Conservation (phyloP, 768 basidiomycete genomes). For the Pleurotus eryngii region DNA sequence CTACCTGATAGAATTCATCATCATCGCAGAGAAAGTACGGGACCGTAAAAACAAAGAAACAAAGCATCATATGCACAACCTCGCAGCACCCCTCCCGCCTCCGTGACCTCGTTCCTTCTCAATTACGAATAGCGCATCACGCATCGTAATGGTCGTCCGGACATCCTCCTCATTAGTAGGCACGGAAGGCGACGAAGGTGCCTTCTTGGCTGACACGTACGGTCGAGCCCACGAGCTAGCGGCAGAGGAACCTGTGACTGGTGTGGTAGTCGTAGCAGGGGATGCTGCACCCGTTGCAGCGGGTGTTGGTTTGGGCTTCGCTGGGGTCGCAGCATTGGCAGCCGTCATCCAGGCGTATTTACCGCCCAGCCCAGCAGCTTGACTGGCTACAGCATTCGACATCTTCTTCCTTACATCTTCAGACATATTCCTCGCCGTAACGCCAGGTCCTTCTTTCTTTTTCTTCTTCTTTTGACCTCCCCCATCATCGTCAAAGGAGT, state of each 20-base stretch:
- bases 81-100: slow-evolving; percentile 72
- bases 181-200: slow-evolving; percentile 22
- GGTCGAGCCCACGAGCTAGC: slow-evolving; percentile 57
- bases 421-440: slow-evolving; percentile 85
- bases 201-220: slow-evolving; percentile 57
- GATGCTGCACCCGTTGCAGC: slow-evolving; percentile 26
- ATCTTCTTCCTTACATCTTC: slow-evolving; percentile 91
- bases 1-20: neutral
- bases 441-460: slow-evolving; percentile 81
- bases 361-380: slow-evolving; percentile 80
- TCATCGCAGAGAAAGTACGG: neutral
- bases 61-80: slow-evolving; percentile 52
- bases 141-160: slow-evolving; percentile 59
- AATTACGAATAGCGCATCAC: slow-evolving; percentile 84
- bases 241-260: slow-evolving; percentile 19
- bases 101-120: slow-evolving; percentile 83
- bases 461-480: slow-evolving; percentile 72
- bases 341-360: slow-evolving; percentile 90
- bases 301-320: slow-evolving; percentile 33
- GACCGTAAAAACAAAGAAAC: neutral
- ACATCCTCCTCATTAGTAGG: slow-evolving; percentile 50
- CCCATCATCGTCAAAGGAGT: slow-evolving; percentile 41
- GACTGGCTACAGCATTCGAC: slow-evolving; percentile 85
- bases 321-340: slow-evolving; percentile 38
- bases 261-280: slow-evolving; percentile 24